These are phyloP conservation scores for Plectosphaerella plurivora DNA, from an alignment of 2,329 filamentous ascomycete species.

Conservation along the genomic window DNA sequence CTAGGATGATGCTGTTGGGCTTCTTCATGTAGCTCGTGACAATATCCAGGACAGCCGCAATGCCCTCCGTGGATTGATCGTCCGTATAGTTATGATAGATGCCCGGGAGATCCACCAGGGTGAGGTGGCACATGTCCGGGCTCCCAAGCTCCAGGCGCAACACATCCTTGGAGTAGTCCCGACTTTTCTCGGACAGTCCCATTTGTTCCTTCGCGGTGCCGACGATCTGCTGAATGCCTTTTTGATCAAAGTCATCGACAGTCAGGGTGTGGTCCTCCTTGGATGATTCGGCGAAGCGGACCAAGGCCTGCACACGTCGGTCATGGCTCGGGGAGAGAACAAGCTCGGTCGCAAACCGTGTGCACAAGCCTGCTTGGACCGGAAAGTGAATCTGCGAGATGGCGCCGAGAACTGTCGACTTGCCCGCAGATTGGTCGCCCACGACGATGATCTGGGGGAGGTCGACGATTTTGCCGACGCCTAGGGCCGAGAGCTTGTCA, in stretches of 20 bases:
- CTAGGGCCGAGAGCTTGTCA: slow-evolving; percentile 44
- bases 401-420: slow-evolving; percentile 62
- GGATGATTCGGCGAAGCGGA: slow-evolving; percentile 26
- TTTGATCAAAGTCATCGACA: slow-evolving; percentile 27
- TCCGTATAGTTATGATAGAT: slow-evolving; percentile 27
- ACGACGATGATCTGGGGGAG: slow-evolving; percentile 54
- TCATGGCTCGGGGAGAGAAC: slow-evolving; percentile 38
- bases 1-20: slow-evolving; percentile 54
- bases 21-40: slow-evolving; percentile 51
- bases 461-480: slow-evolving; percentile 40
- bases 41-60: slow-evolving; percentile 26
- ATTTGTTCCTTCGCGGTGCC: slow-evolving; percentile 45
- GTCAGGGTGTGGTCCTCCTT: slow-evolving; percentile 18
- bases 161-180: slow-evolving; percentile 39
- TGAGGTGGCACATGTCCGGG: slow-evolving; percentile 39
- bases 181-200: slow-evolving; percentile 28
- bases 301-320: slow-evolving; percentile 34
- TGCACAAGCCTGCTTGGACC: slow-evolving; percentile 50
- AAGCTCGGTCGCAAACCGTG: slow-evolving; percentile 57
- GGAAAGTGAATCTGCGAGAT: slow-evolving; percentile 59
- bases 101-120: slow-evolving; percentile 52
- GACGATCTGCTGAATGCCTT: slow-evolving; percentile 43
- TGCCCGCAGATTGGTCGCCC: slow-evolving; percentile 57
- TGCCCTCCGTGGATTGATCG: slow-evolving; percentile 22
- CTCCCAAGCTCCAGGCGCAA: slow-evolving; percentile 41